These are phyloP conservation scores for Amphibolis antarctica DNA, from an alignment of 106 monocot genomes.

Conservation along the genomic window DNA sequence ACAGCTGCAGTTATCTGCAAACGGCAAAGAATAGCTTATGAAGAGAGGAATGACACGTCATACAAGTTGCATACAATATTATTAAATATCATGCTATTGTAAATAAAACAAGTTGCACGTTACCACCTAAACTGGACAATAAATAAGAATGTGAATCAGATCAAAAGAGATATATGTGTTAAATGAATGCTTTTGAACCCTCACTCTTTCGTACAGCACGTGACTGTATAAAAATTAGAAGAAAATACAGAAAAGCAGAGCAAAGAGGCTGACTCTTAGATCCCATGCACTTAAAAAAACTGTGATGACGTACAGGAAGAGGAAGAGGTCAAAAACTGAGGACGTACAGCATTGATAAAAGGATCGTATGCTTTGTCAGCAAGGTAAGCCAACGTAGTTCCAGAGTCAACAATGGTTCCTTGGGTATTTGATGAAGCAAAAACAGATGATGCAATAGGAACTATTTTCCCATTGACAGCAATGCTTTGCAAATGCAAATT, in stretches of 20 bases:
- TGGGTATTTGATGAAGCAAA: conserved; percentile 68
- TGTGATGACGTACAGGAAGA: too few species aligned
- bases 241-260: neutral
- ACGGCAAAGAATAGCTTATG: neutral
- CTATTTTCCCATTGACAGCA: too few species aligned
- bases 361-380: conserved; percentile 79
- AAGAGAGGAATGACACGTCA: neutral
- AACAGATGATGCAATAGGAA: conserved; percentile 54
- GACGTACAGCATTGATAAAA: conserved; percentile 70
- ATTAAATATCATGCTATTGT: too few species aligned
- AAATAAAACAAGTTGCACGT: too few species aligned
- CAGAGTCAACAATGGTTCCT: conserved; percentile 93
- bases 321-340: neutral
- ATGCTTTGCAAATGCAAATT: conserved; percentile 26
- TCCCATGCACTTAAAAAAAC: neutral
- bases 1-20: conserved; percentile 42
- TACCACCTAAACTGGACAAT: too few species aligned
- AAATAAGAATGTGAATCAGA: too few species aligned
- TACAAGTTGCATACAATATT: too few species aligned
- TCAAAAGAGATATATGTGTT: too few species aligned
- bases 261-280: neutral
- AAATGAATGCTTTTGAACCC: too few species aligned
- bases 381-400: conserved; percentile 88
- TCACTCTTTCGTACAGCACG: too few species aligned
- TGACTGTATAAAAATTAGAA: too few species aligned